Evolutionary conservation across 75 land plant genomes (phyloP), one percentile per base, ranked within the genome.

Genomic region (Pseudotsuga menziesii): DNA sequence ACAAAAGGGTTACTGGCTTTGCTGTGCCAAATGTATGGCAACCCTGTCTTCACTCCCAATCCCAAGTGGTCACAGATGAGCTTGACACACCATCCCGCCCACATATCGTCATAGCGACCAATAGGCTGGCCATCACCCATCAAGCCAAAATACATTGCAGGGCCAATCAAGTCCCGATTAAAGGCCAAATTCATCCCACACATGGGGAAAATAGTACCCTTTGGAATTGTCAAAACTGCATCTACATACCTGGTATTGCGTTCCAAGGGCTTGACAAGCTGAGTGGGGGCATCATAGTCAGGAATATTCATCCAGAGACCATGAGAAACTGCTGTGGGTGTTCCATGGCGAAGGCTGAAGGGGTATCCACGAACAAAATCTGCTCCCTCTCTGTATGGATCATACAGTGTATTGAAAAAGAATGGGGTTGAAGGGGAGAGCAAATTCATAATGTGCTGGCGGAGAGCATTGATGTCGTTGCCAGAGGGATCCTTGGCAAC

Each of bases 11-110:
- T 88, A 76, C 86, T 87, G 20, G 84, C 88, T 76, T 88, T 88
- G 81, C 90, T 88, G 77, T 88, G 90, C 78, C 84, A 86, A 57
- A 88, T 88, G 88, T 88, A 88, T 3, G 90, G 90, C 54, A 88
- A 73, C n/a, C 90, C 90, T 19, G 90, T 88, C 81, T 88, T 88
- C 55, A 88, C 85, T 35, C 90, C 90, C 44, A 76, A 78, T 0
- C 85, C 90, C 76, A 88, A 48, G 57, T 85, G 90, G 63, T 88
- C 90, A 78, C 85, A 85, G 61, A 88, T 83, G 13, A 88, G 94
- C 96, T 93, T 93, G 72, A 76, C 59, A 79, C 96, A 93, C 96
- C 96, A 93, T 54, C 96, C 96, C 20, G 94, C 96, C 95, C 95
- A 93, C 95, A 93, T 93, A 54, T 93, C 95, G 76, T 93, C 95